These are phyloP conservation scores for Fraxinus xanthoxyloides DNA, from an alignment of 305 asterid genomes.

Conservation along the genomic window DNA sequence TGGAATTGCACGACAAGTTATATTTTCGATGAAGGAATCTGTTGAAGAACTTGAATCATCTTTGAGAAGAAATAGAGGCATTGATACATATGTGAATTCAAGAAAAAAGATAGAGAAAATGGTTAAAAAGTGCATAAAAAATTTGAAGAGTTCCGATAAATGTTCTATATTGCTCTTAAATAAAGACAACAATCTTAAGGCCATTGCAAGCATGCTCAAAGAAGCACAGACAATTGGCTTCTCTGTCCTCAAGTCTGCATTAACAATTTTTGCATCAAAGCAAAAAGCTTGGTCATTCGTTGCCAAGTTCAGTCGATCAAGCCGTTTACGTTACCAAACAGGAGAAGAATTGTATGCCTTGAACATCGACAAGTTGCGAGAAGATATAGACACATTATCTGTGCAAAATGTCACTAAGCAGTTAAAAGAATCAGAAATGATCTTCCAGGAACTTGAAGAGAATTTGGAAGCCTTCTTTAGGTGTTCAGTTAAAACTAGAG, in stretches of 20 bases:
- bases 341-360: slow-evolving; percentile 15
- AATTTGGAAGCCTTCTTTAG: slow-evolving; percentile 16
- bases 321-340: not conserved
- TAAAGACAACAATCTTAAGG: not conserved
- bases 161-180: not conserved
- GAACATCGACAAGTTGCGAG: slow-evolving; percentile 13
- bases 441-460: slow-evolving; percentile 32
- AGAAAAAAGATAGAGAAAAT: slow-evolving; percentile 31
- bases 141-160: slow-evolving; percentile 26
- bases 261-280: slow-evolving; percentile 27
- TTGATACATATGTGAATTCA: slow-evolving; percentile 27
- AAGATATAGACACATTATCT: not conserved
- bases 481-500: not conserved
- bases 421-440: slow-evolving; percentile 19
- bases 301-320: slow-evolving; percentile 23
- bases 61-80: slow-evolving; percentile 27
- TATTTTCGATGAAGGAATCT: slow-evolving; percentile 13
- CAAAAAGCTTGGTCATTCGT: slow-evolving; percentile 35
- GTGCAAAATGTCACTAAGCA: slow-evolving; percentile 11
- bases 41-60: slow-evolving; percentile 37
- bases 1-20: slow-evolving; percentile 20
- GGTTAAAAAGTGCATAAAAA: slow-evolving; percentile 32
- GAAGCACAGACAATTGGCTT: slow-evolving; percentile 34
- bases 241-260: slow-evolving; percentile 20
- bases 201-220: slow-evolving; percentile 21